phyloP scores from a whole-genome alignment of 2,329 filamentous ascomycete genomes.

The Pezicula carpinea region DNA sequence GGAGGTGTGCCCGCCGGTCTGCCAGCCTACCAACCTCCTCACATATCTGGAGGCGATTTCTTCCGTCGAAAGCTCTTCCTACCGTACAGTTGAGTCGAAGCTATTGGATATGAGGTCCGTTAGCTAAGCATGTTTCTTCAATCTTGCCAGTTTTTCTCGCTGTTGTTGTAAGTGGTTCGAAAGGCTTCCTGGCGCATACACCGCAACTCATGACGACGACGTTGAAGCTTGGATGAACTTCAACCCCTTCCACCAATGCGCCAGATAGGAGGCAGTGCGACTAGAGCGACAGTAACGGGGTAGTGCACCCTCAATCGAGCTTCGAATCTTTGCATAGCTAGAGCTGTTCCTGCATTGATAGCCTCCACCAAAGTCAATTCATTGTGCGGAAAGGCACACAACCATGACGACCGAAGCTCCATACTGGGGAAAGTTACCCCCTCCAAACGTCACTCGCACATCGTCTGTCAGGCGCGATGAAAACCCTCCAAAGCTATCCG shows the following conservation, averaged over 20 bases:
- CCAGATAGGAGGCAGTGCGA: no score
- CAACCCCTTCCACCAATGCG: no score
- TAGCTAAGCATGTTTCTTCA: background rate
- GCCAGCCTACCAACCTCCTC: conserved; percentile 1
- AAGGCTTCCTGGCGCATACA: background rate
- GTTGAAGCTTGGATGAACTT: background rate
- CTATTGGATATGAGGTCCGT: background rate
- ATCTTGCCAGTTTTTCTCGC: background rate
- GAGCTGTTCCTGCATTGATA: background rate
- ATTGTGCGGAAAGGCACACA: background rate
- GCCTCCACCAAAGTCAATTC: no score
- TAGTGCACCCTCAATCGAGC: no score
- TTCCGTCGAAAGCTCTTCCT: no score
- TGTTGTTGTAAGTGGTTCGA: background rate
- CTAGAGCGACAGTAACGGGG: no score
- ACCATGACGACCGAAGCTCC: conserved; percentile 40
- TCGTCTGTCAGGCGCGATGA: conserved; percentile 32
- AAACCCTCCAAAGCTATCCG: conserved; percentile 12
- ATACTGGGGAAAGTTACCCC: conserved; percentile 56
- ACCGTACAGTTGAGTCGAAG: no score
- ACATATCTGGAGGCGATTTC: background rate
- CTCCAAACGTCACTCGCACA: conserved; percentile 36
- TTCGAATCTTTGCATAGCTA: background rate
- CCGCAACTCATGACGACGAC: background rate
- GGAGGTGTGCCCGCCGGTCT: no score